Evolutionary conservation across 2,329 filamentous ascomycete genomes (phyloP).

Genomic region (Colletotrichum sansevieriae): DNA sequence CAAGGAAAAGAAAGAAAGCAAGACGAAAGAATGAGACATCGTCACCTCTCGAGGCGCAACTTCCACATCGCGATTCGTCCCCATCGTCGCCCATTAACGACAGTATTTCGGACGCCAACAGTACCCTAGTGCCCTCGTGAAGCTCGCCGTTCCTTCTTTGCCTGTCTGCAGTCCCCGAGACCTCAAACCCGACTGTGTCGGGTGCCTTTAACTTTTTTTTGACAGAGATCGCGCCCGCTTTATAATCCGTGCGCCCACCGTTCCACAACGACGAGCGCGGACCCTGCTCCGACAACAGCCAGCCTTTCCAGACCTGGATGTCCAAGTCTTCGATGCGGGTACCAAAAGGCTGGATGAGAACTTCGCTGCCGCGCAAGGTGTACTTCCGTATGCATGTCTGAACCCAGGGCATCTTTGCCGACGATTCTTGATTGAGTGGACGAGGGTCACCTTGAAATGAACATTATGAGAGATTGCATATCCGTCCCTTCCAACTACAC

Average conservation of each 20-base stretch:
- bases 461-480: neutral
- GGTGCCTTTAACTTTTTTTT: slow-evolving; percentile 1
- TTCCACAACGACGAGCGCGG: neutral
- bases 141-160: no score
- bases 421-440: no score
- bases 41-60: no score
- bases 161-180: no score
- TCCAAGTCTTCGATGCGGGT: neutral
- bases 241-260: slow-evolving; percentile 1
- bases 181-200: neutral
- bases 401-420: no score
- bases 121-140: no score
- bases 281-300: slow-evolving; percentile 10
- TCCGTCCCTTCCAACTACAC: neutral
- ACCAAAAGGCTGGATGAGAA: slow-evolving; percentile 7
- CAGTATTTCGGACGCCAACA: no score
- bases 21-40: no score
- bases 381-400: neutral
- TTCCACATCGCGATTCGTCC: no score
- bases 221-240: slow-evolving; percentile 1
- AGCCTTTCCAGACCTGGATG: neutral
- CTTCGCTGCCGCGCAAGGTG: neutral
- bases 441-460: neutral
- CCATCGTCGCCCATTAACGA: no score
- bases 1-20: no score